A percentile compares a stretch with the other conserved stretches of the same genome.
phyloP scores from a whole-genome alignment of 192 early-diverging fungal genomes.

The Coemansia biformis region DNA sequence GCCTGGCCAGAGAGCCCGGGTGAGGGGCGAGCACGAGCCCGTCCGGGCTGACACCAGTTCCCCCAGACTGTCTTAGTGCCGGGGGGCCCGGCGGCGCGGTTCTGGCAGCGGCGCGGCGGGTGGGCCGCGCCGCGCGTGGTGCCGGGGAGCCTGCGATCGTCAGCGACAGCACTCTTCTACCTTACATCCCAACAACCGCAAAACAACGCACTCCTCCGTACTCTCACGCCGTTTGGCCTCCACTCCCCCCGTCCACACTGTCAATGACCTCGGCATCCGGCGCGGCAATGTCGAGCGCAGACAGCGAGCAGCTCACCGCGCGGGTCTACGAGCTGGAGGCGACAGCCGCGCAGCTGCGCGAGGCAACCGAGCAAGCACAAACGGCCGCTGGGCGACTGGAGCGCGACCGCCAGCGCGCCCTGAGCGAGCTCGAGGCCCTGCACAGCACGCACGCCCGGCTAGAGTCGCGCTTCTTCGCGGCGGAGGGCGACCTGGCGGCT shows the following conservation, averaged over 20 bases:
- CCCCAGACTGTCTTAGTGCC: too few relatives aligned
- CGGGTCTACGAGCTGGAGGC: conserved; percentile 46
- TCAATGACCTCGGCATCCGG: conserved; percentile 3
- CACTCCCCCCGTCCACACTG: background rate
- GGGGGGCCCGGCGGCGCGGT: too few relatives aligned
- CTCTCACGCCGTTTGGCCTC: too few relatives aligned
- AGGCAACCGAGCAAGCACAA: conserved; percentile 20
- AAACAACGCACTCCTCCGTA: too few relatives aligned
- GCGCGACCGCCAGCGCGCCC: conserved; percentile 20
- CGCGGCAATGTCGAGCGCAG: conserved; percentile 5
- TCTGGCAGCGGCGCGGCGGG: too few relatives aligned
- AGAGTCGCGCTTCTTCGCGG: conserved; percentile 35
- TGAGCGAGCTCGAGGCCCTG: conserved; percentile 37
- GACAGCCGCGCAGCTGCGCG: conserved; percentile 28
- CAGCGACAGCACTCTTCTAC: too few relatives aligned
- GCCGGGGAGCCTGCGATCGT: too few relatives aligned
- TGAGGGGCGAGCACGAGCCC: too few relatives aligned
- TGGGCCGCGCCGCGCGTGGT: too few relatives aligned
- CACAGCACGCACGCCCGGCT: conserved; percentile 40
- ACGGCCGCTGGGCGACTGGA: conserved; percentile 22
- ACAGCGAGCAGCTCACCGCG: conserved; percentile 9
- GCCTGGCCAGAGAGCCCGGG: too few relatives aligned
- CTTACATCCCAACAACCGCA: too few relatives aligned
- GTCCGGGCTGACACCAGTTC: too few relatives aligned
- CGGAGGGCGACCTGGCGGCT: conserved; percentile 24